phyloP scores from a whole-genome alignment of 805 yeast species.

The Ogataea salicorniae region DNA sequence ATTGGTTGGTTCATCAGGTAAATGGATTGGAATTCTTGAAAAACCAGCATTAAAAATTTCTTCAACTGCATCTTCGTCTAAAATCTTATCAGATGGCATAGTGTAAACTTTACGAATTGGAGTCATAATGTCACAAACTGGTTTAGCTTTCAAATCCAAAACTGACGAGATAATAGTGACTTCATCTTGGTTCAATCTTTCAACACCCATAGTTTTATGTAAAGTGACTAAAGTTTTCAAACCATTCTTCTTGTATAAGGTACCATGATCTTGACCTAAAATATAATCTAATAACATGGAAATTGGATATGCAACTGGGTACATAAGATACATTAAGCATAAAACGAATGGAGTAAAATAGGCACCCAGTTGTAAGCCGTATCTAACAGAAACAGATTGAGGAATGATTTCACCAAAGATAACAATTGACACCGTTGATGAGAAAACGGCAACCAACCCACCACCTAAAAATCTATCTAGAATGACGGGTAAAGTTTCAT shows the following conservation, averaged over 20 bases:
- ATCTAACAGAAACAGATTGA: constrained; percentile 86
- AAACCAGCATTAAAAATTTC: constrained; percentile 91
- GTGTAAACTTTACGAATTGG: constrained; percentile 89
- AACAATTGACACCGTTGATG: constrained; percentile 89
- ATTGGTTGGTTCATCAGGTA: constrained; percentile 83
- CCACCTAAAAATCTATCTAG: constrained; percentile 92
- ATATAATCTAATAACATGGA: constrained; percentile 74
- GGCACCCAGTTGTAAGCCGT: constrained; percentile 89
- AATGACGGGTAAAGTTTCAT: constrained; percentile 91
- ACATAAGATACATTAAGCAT: constrained; percentile 79
- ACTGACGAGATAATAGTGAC: constrained; percentile 95
- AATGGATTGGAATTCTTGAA: constrained; percentile 89
- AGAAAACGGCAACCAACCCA: constrained; percentile 94
- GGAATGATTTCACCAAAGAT: constrained; percentile 96
- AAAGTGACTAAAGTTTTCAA: constrained; percentile 88
- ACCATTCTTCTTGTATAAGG: constrained; percentile 87
- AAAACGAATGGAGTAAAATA: constrained; percentile 85
- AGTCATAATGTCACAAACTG: constrained; percentile 85
- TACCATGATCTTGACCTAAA: constrained; percentile 95
- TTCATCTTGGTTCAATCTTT: constrained; percentile 87
- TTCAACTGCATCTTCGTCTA: constrained; percentile 82
- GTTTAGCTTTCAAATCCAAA: constrained; percentile 86
- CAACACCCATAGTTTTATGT: constrained; percentile 93
- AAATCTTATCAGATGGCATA: constrained; percentile 72
- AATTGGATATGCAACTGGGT: constrained; percentile 89